phyloP scores from a whole-genome alignment of 179 eudicot species.

The Patellifolia procumbens region DNA sequence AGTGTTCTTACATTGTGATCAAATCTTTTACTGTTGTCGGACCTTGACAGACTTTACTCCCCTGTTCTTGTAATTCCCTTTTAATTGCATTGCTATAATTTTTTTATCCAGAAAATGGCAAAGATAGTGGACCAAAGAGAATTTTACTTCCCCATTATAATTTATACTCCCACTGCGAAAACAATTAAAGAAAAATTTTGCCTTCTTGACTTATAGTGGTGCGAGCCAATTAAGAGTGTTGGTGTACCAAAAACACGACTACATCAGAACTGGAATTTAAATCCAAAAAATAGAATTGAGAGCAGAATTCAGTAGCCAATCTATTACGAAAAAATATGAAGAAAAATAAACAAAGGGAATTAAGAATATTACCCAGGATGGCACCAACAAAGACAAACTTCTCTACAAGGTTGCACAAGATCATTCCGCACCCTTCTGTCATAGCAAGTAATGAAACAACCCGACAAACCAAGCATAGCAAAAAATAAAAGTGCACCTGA shows the following conservation, averaged over 20 bases:
- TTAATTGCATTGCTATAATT: no score
- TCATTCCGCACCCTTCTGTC: conserved; percentile 90
- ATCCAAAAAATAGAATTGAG: neutral
- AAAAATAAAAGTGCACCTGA: conserved; percentile 92
- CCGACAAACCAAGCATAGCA: conserved; percentile 87
- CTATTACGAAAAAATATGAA: neutral
- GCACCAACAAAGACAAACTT: conserved; percentile 93
- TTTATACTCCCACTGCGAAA: neutral
- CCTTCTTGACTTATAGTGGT: neutral
- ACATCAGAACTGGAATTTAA: neutral
- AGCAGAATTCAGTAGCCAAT: neutral
- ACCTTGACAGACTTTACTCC: neutral
- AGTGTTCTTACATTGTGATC: no score
- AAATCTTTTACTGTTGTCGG: no score
- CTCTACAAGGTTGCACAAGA: conserved; percentile 94
- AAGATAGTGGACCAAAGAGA: neutral
- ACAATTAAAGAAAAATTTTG: neutral
- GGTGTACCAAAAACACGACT: neutral
- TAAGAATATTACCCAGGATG: conserved; percentile 75
- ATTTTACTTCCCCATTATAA: neutral
- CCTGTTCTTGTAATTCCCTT: neutral
- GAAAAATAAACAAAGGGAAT: neutral
- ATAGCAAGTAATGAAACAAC: conserved; percentile 93
- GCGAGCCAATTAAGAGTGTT: neutral
- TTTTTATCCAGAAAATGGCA: neutral